Evolutionary conservation across 2,329 filamentous ascomycete species (phyloP).

Genomic region (Pyrenophora graminea): DNA sequence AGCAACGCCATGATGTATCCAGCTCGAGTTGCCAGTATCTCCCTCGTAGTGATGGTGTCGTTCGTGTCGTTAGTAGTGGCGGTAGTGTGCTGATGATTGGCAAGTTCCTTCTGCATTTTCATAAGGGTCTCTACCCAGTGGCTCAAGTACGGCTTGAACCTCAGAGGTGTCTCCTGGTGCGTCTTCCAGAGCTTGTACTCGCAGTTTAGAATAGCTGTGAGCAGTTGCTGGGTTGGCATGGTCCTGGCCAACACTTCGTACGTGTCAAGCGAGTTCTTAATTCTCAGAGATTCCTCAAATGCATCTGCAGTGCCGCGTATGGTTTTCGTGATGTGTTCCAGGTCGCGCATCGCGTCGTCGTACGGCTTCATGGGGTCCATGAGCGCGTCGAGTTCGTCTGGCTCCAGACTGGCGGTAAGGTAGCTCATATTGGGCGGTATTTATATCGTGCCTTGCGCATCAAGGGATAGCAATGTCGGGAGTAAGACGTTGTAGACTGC

Average conservation of each 20-base stretch:
- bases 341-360: constrained; percentile 16
- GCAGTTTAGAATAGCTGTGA: constrained; percentile 41
- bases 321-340: constrained; percentile 11
- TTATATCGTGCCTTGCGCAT: constrained; percentile 25
- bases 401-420: constrained; percentile 28
- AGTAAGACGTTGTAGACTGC: constrained; percentile 10
- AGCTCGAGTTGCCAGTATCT: constrained; percentile 26
- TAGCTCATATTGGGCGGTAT: constrained; percentile 32
- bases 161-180: constrained; percentile 35
- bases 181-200: constrained; percentile 43
- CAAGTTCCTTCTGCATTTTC: constrained; percentile 12
- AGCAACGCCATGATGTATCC: constrained; percentile 38
- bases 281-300: constrained; percentile 25
- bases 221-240: constrained; percentile 24
- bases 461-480: constrained; percentile 14
- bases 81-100: not conserved
- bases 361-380: constrained; percentile 25
- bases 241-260: constrained; percentile 25
- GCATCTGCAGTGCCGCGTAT: not conserved
- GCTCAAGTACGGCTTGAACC: constrained; percentile 45
- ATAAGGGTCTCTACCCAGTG: constrained; percentile 48
- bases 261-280: constrained; percentile 40
- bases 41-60: constrained; percentile 13
- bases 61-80: not conserved
- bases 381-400: constrained; percentile 29